These are phyloP conservation scores for Colletotrichum sp. DNA, from an alignment of 2,329 filamentous ascomycete species.

Conservation along the genomic window DNA sequence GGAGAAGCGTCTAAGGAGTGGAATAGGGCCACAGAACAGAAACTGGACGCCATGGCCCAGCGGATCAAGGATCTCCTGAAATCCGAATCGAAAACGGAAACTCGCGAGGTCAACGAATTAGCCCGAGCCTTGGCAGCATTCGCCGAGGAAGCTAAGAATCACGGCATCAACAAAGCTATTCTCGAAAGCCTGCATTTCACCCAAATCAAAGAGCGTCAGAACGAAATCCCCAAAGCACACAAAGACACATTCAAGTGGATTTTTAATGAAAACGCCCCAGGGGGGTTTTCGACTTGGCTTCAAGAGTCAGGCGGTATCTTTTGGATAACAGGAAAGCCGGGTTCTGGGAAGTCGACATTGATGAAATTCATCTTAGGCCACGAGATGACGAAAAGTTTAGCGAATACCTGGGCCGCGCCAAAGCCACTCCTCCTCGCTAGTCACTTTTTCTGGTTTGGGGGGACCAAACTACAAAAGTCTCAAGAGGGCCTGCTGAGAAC, in stretches of 20 bases:
- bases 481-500: too few relatives aligned
- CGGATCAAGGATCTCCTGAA: rapidly evolving
- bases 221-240: constrained; percentile 38
- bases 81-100: not conserved
- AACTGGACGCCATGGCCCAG: not conserved
- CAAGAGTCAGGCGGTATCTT: constrained; percentile 29
- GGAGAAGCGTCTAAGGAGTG: not conserved
- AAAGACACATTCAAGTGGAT: constrained; percentile 41
- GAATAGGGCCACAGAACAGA: not conserved
- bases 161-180: not conserved
- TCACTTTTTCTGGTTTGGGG: constrained; percentile 48
- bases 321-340: constrained; percentile 46
- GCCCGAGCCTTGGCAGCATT: not conserved
- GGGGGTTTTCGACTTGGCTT: constrained; percentile 31
- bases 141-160: not conserved
- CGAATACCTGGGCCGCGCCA: constrained; percentile 41
- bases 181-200: not conserved
- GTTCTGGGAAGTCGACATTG: constrained; percentile 51
- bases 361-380: constrained; percentile 42
- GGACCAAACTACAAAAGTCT: constrained; percentile 41
- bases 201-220: not conserved
- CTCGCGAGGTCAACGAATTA: not conserved
- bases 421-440: constrained; percentile 32
- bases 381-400: constrained; percentile 25
- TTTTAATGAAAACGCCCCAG: constrained; percentile 20